Conservation (phyloP, 2,329 filamentous ascomycete genomes). For the Sporothrix mexicana region DNA sequence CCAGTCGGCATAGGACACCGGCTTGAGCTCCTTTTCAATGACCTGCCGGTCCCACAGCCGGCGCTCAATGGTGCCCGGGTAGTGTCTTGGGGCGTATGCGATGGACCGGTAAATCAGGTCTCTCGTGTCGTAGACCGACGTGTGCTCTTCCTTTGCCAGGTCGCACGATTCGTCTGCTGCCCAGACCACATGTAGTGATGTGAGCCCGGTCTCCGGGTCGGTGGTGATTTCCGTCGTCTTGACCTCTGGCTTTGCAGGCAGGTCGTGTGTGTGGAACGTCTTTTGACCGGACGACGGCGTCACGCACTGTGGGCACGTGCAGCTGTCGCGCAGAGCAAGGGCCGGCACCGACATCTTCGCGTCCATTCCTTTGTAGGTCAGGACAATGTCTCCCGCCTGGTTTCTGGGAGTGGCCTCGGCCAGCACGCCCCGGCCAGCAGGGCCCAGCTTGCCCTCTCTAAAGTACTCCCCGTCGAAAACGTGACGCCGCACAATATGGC, state of each 20-base stretch:
- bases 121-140: slow-evolving; percentile 28
- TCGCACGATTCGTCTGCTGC: background rate
- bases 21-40: slow-evolving; percentile 51
- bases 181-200: slow-evolving; percentile 30
- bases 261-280: slow-evolving; percentile 68
- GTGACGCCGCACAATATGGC: too few relatives aligned
- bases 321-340: slow-evolving; percentile 61
- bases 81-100: slow-evolving; percentile 48
- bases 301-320: slow-evolving; percentile 61
- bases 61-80: slow-evolving; percentile 42
- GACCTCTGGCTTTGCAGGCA: slow-evolving; percentile 50
- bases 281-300: slow-evolving; percentile 67
- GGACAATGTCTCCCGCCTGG: background rate
- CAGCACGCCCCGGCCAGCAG: too few relatives aligned
- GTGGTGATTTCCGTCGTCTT: background rate
- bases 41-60: slow-evolving; percentile 50
- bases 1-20: slow-evolving; percentile 72
- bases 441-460: too few relatives aligned
- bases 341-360: slow-evolving; percentile 7
- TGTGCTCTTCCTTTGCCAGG: background rate
- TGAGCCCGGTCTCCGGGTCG: background rate
- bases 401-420: too few relatives aligned
- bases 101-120: slow-evolving; percentile 42
- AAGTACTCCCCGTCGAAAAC: too few relatives aligned
- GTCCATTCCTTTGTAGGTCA: background rate